Base-by-base conservation (phyloP, 768 basidiomycete genomes). In the Bullera alba region DNA sequence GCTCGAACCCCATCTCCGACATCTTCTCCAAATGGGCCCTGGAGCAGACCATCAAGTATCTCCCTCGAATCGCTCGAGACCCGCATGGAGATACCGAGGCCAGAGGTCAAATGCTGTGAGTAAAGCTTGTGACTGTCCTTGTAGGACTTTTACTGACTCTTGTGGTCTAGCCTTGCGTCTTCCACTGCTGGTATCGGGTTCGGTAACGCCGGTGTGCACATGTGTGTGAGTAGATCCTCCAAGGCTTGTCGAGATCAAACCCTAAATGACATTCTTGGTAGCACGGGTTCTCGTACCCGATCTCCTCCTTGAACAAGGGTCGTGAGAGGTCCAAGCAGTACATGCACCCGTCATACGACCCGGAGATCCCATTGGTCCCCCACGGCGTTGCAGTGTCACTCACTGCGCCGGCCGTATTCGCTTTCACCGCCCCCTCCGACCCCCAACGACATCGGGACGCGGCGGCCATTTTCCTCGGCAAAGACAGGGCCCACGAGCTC, bases 1-100 rank as follows among this genome's bases (percentile, higher is more conserved):
- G 66, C 2, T 68, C 66, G 2, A 67, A 60, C 52, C 61, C 63
- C 3, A 85, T 96, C 42, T 89, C 91, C 2, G 93, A 97, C 66
- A 87, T 97, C 41, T 97, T 97, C 75, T 88, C 88, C 16, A 76
- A 85, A 48, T 97, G 77, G 92, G 92, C 93, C 2, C 76, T 97
- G 51, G 80, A 82, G 61, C 85, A 88, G 14, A 87, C 90, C 0
- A 84, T 96, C 37, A 81, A 87, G 69, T 83, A 88, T 63, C 80
- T 97, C 17, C 93, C 92, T 14, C 80, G 86, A 21, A 81, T 96
- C 36, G 84, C 87, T 1, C 85, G 82, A 66, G 80, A 93, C 66
- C 78, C 65, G 2, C 53, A 73, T 14, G 79, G 82, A 41, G 87
- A 96, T 68, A 74, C 78, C 15, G 88, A 93, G 69, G 89, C 93